Evolutionary conservation across 148 eudicot species (phyloP).

Genomic region (Persicaria tinctoria): DNA sequence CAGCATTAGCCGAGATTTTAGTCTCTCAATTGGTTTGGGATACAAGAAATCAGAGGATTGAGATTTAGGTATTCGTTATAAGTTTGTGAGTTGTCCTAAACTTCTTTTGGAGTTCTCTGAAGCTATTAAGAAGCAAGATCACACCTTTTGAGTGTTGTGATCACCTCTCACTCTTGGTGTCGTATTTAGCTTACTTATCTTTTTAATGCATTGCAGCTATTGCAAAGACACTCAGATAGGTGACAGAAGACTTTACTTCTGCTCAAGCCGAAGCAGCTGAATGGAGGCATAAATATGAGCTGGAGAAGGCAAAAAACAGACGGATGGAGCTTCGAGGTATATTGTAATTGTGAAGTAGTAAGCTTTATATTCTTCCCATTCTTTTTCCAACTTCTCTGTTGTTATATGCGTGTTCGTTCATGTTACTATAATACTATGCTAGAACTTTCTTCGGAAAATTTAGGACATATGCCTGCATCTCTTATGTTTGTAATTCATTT

Average conservation of each 20-base stretch:
- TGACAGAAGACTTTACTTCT: conserved; percentile 84
- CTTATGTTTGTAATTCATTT: background rate
- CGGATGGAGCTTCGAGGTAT: conserved; percentile 68
- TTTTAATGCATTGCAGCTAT: too few relatives aligned
- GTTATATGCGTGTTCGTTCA: background rate
- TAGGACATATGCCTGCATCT: background rate
- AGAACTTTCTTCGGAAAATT: background rate
- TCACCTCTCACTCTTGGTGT: background rate
- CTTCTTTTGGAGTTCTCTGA: conserved; percentile 62
- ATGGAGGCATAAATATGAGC: conserved; percentile 94
- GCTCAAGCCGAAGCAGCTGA: conserved; percentile 96
- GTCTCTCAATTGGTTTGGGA: background rate
- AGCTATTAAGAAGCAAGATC: conserved; percentile 75
- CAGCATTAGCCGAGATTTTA: background rate
- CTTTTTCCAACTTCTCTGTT: background rate
- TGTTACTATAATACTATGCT: too few relatives aligned
- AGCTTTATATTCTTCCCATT: background rate
- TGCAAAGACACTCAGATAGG: conserved; percentile 74
- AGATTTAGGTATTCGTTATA: background rate
- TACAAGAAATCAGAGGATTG: background rate
- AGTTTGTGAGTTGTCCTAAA: too few relatives aligned
- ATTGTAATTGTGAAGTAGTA: background rate
- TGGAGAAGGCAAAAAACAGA: conserved; percentile 62
- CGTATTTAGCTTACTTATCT: background rate
- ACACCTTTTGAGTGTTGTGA: background rate